Conservation (phyloP, 2,329 filamentous ascomycete species). For the Teratosphaeria destructans region DNA sequence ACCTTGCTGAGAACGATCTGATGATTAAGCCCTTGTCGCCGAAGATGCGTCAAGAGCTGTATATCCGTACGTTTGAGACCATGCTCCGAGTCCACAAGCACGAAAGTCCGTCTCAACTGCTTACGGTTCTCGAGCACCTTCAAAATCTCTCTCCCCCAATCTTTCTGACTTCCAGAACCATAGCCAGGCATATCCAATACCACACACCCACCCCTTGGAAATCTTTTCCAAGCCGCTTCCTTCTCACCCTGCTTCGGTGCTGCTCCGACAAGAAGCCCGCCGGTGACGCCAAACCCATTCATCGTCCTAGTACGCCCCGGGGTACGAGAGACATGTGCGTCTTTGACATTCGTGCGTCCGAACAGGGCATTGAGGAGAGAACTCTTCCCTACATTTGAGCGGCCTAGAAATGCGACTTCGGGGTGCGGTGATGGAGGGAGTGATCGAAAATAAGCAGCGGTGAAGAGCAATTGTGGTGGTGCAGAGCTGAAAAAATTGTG, state of each 20-base stretch:
- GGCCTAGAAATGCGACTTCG: slow-evolving; percentile 57
- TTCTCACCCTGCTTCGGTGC: slow-evolving; percentile 13
- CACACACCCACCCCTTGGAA: slow-evolving; percentile 37
- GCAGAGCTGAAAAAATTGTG: slow-evolving; percentile 36
- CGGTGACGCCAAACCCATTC: slow-evolving; percentile 51
- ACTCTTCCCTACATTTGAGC: slow-evolving; percentile 62
- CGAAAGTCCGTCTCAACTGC: slow-evolving; percentile 53
- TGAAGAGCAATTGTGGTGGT: slow-evolving; percentile 48
- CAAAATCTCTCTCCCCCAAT: slow-evolving; percentile 58
- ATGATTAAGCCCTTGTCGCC: slow-evolving; percentile 47
- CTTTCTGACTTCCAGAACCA: slow-evolving; percentile 48
- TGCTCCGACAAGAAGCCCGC: slow-evolving; percentile 25
- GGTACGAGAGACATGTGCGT: slow-evolving; percentile 48
- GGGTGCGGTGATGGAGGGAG: slow-evolving; percentile 46
- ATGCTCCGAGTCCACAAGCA: slow-evolving; percentile 54
- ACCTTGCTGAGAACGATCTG: slow-evolving; percentile 59
- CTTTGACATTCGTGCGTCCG: slow-evolving; percentile 25
- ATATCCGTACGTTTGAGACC: slow-evolving; percentile 53
- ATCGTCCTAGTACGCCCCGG: slow-evolving; percentile 54
- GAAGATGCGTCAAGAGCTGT: slow-evolving; percentile 46
- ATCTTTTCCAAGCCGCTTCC: slow-evolving; percentile 20
- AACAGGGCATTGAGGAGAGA: slow-evolving; percentile 56
- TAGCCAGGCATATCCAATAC: slow-evolving; percentile 66
- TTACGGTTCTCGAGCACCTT: slow-evolving; percentile 55
- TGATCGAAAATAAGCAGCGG: slow-evolving; percentile 48